phyloP scores from a whole-genome alignment of 331 rosid genomes.

The Malus hybrid region DNA sequence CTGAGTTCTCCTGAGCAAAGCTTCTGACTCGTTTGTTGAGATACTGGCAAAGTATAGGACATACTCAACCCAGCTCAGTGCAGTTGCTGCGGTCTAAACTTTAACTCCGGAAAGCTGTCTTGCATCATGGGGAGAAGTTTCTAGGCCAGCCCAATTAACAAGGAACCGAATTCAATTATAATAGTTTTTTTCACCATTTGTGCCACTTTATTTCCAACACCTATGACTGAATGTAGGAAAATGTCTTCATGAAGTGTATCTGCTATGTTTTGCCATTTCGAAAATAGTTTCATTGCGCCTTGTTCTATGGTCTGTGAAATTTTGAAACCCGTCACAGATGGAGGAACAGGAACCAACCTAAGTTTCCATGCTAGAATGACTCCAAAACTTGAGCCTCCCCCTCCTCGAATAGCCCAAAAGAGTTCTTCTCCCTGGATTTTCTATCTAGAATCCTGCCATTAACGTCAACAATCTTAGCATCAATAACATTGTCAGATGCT shows the following conservation, averaged over 20 bases:
- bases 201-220: not conserved
- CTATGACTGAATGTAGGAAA: not conserved
- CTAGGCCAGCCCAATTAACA: constrained; percentile 19
- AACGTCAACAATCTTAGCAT: constrained; percentile 19
- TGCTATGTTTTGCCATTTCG: constrained; percentile 23
- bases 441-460: constrained; percentile 24
- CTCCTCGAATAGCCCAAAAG: constrained; percentile 37
- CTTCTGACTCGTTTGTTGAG: constrained; percentile 3
- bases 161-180: constrained; percentile 9
- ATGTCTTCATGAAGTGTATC: constrained; percentile 17
- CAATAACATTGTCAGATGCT: constrained; percentile 27
- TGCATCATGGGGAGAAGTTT: constrained; percentile 10
- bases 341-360: constrained; percentile 21
- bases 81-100: constrained; percentile 8
- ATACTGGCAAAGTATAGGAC: constrained; percentile 11
- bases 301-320: constrained; percentile 6
- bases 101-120: constrained; percentile 15
- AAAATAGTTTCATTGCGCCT: constrained; percentile 14
- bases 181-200: constrained; percentile 1
- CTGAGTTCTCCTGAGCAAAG: constrained; percentile 5
- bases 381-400: constrained; percentile 35
- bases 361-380: constrained; percentile 26
- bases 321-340: constrained; percentile 16
- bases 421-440: constrained; percentile 23
- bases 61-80: constrained; percentile 28